Conservation (phyloP, 1,139 yeast species). For the Suhomyces anneliseae region DNA sequence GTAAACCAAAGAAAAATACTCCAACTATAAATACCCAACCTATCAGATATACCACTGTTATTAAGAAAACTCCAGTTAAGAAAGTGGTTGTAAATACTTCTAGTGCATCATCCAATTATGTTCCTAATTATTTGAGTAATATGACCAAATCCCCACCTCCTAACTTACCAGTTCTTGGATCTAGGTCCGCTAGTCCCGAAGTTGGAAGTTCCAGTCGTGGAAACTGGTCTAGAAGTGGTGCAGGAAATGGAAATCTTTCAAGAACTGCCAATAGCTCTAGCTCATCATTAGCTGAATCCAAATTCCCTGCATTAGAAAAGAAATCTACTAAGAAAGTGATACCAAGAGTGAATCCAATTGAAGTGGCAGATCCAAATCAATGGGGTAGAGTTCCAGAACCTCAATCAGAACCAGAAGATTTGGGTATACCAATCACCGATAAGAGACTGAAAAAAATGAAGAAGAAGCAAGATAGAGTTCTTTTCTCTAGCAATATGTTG, state of each 20-base stretch:
- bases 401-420: slow-evolving; percentile 13
- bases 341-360: slow-evolving; percentile 42
- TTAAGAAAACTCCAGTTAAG: slow-evolving; percentile 22
- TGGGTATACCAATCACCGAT: slow-evolving; percentile 23
- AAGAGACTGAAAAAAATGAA: slow-evolving; percentile 31
- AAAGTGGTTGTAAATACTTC: slow-evolving; percentile 17
- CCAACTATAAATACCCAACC: slow-evolving; percentile 25
- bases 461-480: slow-evolving; percentile 26
- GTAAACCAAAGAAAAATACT: slow-evolving; percentile 35
- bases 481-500: slow-evolving; percentile 9
- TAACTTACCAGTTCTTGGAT: slow-evolving; percentile 20
- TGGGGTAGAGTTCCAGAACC: slow-evolving; percentile 24
- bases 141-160: slow-evolving; percentile 16
- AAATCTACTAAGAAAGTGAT: slow-evolving; percentile 34
- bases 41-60: slow-evolving; percentile 43
- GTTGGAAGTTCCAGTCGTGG: slow-evolving; percentile 7
- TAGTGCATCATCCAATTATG: slow-evolving; percentile 24
- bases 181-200: slow-evolving; percentile 9
- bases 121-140: slow-evolving; percentile 33
- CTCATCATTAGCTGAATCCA: slow-evolving; percentile 14
- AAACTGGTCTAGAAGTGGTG: slow-evolving; percentile 9
- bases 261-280: slow-evolving; percentile 3
- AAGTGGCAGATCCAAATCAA: slow-evolving; percentile 22
- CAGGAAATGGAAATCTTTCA: slow-evolving; percentile 1
- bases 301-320: slow-evolving; percentile 44